Conservation (phyloP, 805 yeast genomes). For the Candida ortonii region DNA sequence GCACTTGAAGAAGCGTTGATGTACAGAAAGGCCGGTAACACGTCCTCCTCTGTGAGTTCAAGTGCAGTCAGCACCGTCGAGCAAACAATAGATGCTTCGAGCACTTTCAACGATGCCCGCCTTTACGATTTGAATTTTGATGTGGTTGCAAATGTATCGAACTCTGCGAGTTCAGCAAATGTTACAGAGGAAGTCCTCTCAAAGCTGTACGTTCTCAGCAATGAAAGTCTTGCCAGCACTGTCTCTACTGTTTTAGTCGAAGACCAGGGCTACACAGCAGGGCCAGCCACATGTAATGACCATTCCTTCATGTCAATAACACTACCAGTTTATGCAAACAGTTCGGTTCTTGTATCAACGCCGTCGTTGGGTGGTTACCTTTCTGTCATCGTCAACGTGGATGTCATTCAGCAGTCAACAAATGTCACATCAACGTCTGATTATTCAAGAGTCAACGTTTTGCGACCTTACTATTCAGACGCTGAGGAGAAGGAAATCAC, state of each 20-base stretch:
- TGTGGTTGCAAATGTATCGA: constrained; percentile 43
- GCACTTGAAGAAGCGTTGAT: constrained; percentile 59
- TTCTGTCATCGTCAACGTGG: constrained; percentile 53
- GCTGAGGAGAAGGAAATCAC: constrained; percentile 26
- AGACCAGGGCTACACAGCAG: constrained; percentile 52
- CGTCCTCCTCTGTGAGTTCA: constrained; percentile 47
- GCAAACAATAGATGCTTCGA: constrained; percentile 63
- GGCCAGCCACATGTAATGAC: constrained; percentile 55
- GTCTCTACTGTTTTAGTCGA: constrained; percentile 44
- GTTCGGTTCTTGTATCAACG: constrained; percentile 60
- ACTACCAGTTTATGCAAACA: constrained; percentile 67
- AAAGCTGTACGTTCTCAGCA: constrained; percentile 32
- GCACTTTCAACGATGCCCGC: constrained; percentile 58
- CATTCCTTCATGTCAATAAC: constrained; percentile 70
- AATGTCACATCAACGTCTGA: constrained; percentile 42
- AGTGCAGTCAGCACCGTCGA: constrained; percentile 47
- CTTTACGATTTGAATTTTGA: constrained; percentile 61
- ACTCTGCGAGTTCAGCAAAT: constrained; percentile 29
- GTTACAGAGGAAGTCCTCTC: constrained; percentile 41
- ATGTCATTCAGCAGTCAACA: constrained; percentile 38
- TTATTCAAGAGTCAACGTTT: constrained; percentile 27
- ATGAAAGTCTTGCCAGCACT: constrained; percentile 10
- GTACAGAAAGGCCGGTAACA: constrained; percentile 70
- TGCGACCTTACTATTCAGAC: constrained; percentile 22
- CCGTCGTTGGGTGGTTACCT: constrained; percentile 69